These are phyloP conservation scores for Rutstroemia sp. DNA, from an alignment of 2,329 filamentous ascomycete genomes.

Conservation along the genomic window DNA sequence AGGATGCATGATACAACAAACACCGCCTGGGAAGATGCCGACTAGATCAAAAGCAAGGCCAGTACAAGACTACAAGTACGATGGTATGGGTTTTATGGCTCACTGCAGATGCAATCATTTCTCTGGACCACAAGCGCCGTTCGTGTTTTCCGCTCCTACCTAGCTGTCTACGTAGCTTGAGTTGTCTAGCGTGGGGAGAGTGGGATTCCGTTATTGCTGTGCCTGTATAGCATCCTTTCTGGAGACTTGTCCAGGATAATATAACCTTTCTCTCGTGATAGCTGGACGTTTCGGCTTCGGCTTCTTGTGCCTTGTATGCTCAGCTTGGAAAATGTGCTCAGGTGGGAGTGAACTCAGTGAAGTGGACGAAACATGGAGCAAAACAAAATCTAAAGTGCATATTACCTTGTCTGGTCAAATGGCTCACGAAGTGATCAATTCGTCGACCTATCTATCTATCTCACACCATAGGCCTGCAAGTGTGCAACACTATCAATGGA, in stretches of 20 bases:
- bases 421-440: conserved; percentile 6
- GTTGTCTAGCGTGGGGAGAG: conserved; percentile 7
- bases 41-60: not conserved
- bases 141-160: not conserved
- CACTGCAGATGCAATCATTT: conserved; percentile 2
- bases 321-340: conserved; percentile 1
- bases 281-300: conserved; percentile 2
- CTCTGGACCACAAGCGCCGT: conserved; percentile 4
- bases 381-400: not conserved
- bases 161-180: not conserved
- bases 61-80: not conserved
- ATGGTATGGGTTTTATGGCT: not conserved
- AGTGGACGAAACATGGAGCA: conserved; percentile 1
- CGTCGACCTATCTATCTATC: not conserved
- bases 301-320: not conserved
- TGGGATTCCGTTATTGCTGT: not conserved
- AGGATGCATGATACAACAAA: not conserved
- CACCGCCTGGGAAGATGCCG: not conserved
- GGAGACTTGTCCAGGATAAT: conserved; percentile 7
- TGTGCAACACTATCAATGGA: conserved; percentile 5
- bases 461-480: conserved; percentile 1
- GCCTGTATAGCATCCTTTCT: not conserved
- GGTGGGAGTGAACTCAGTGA: not conserved
- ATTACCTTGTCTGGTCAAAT: conserved; percentile 3
- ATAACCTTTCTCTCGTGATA: not conserved